phyloP scores from a whole-genome alignment of 805 yeast genomes.

The Ogataea glucozyma region DNA sequence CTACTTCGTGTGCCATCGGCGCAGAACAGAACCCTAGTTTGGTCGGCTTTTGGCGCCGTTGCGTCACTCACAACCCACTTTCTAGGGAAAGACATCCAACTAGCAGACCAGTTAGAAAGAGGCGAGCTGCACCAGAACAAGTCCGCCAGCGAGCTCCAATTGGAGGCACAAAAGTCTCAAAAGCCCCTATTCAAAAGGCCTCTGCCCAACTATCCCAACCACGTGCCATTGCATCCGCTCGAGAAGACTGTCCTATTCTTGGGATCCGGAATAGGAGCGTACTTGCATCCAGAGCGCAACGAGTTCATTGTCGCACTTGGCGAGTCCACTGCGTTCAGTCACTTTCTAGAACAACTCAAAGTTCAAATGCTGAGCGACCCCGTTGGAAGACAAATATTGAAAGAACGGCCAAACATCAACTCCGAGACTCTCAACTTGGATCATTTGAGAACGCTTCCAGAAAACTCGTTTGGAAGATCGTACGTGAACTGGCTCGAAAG shows the following conservation, averaged over 20 bases:
- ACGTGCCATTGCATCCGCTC: slow-evolving; percentile 65
- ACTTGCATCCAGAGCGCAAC: slow-evolving; percentile 72
- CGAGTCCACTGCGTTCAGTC: slow-evolving; percentile 81
- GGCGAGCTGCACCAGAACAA: slow-evolving; percentile 45
- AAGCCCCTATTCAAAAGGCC: slow-evolving; percentile 40
- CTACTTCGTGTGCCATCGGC: neutral
- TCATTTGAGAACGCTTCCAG: slow-evolving; percentile 58
- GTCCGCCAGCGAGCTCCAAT: slow-evolving; percentile 32
- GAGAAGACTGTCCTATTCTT: slow-evolving; percentile 67
- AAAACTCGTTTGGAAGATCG: slow-evolving; percentile 73
- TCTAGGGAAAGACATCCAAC: slow-evolving; percentile 43
- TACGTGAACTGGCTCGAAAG: slow-evolving; percentile 79
- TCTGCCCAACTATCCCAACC: slow-evolving; percentile 63
- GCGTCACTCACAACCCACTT: slow-evolving; percentile 17
- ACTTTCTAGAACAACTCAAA: slow-evolving; percentile 61
- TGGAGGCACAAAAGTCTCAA: slow-evolving; percentile 10
- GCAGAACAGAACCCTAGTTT: slow-evolving; percentile 14
- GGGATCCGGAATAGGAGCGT: slow-evolving; percentile 79
- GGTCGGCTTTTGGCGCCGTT: slow-evolving; percentile 21
- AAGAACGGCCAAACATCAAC: slow-evolving; percentile 83
- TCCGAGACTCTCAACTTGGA: slow-evolving; percentile 67
- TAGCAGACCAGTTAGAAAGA: slow-evolving; percentile 62
- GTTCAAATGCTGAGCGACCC: slow-evolving; percentile 73
- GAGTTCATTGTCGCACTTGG: slow-evolving; percentile 81
- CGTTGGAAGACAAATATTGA: slow-evolving; percentile 73